These are phyloP conservation scores for Physocladia obscura DNA, from an alignment of 192 early-diverging fungal genomes.

Conservation along the genomic window DNA sequence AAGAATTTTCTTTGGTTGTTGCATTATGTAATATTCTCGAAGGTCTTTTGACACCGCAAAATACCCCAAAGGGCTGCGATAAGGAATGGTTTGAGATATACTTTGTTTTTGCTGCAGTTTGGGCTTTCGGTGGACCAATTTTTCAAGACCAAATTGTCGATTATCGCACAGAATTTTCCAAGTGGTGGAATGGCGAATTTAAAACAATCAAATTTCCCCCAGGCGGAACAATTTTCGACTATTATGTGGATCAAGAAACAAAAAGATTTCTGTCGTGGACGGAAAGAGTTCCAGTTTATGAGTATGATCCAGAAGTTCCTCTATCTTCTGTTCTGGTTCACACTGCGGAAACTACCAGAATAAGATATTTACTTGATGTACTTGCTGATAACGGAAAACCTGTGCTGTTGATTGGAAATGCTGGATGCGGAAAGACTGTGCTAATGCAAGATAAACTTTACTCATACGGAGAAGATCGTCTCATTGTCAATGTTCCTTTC, in stretches of 20 bases:
- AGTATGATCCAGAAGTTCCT: constrained; percentile 59
- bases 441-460: constrained; percentile 66
- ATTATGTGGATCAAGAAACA: constrained; percentile 58
- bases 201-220: constrained; percentile 61
- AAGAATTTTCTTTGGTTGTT: constrained; percentile 63
- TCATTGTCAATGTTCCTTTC: constrained; percentile 68
- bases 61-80: constrained; percentile 68
- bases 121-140: constrained; percentile 66
- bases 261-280: constrained; percentile 63
- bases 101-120: constrained; percentile 67
- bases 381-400: constrained; percentile 64
- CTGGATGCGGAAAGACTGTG: constrained; percentile 67
- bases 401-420: constrained; percentile 55
- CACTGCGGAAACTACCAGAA: constrained; percentile 61
- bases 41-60: constrained; percentile 58
- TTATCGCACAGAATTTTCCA: constrained; percentile 60
- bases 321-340: constrained; percentile 59
- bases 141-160: constrained; percentile 64
- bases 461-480: constrained; percentile 57
- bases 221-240: constrained; percentile 64
- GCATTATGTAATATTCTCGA: constrained; percentile 64
- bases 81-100: constrained; percentile 72
- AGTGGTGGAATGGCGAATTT: constrained; percentile 69
- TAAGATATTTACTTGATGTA: constrained; percentile 59
- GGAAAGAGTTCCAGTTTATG: constrained; percentile 54